Conservation (phyloP, 169 alveolate genomes). For the Plasmodium relictum region DNA sequence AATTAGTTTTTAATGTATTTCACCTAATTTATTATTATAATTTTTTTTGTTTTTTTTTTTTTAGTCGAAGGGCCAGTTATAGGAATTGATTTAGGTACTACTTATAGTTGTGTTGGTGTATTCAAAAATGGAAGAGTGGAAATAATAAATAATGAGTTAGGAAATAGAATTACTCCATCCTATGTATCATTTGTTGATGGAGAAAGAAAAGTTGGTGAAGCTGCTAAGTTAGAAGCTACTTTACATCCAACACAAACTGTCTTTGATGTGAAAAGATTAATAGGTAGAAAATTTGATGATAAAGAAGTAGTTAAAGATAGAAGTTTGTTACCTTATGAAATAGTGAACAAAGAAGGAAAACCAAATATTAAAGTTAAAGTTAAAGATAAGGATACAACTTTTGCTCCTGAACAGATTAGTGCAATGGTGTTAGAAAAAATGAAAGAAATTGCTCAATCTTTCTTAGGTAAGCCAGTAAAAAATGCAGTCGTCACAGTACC, state of each 20-base stretch:
- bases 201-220: conserved; percentile 96
- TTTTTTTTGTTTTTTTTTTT: not conserved
- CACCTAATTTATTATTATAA: not conserved
- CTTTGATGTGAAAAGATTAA: conserved; percentile 98
- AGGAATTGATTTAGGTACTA: conserved; percentile 99
- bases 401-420: conserved; percentile 99
- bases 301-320: conserved; percentile 96
- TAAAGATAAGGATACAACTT: conserved; percentile 92
- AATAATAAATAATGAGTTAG: conserved; percentile 94
- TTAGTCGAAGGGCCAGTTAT: conserved; percentile 95
- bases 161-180: conserved; percentile 98
- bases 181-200: conserved; percentile 98
- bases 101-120: conserved; percentile 98
- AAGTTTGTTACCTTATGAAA: conserved; percentile 96
- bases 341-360: conserved; percentile 94
- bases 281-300: conserved; percentile 98
- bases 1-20: not conserved
- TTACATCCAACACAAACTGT: conserved; percentile 97
- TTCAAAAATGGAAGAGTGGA: conserved; percentile 98
- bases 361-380: conserved; percentile 95
- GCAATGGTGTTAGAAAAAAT: conserved; percentile 97
- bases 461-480: conserved; percentile 96
- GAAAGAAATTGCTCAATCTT: conserved; percentile 98
- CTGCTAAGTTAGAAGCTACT: conserved; percentile 98
- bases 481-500: conserved; percentile 98